A percentile compares a stretch with the other conserved stretches of the same genome.
Evolutionary conservation across 257 asterid species (phyloP).

Genomic region (Craterostigma plantagineum): DNA sequence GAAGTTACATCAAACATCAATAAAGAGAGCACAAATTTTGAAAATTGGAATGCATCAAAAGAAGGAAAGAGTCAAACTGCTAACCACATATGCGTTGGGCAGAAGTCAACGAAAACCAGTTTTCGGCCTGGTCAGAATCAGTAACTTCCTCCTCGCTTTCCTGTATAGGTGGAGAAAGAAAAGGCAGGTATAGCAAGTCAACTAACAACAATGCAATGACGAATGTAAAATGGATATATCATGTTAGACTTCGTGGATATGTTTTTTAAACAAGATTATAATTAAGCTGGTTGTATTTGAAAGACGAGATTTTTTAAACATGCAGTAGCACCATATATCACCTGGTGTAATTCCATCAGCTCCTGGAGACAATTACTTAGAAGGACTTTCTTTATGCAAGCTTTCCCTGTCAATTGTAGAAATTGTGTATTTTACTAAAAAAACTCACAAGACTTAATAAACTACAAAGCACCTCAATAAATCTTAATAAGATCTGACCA

Average conservation of each 20-base stretch:
- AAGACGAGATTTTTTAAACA: no score
- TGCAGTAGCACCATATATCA: no score
- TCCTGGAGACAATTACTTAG: constrained; percentile 98
- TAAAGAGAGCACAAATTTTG: no score
- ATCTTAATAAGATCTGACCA: constrained; percentile 4
- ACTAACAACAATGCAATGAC: constrained; percentile 8
- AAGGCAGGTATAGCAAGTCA: constrained; percentile 7
- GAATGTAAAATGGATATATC: no score
- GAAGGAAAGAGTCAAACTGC: constrained; percentile 10
- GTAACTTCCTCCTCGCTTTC: constrained; percentile 98
- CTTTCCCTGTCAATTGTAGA: constrained; percentile 53
- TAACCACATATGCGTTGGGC: constrained; percentile 95
- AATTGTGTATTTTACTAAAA: constrained; percentile 6
- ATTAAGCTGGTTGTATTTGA: no score
- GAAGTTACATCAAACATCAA: no score
- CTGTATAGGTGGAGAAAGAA: constrained; percentile 19
- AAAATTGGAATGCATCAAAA: no score
- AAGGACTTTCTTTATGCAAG: constrained; percentile 92
- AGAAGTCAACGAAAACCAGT: constrained; percentile 96
- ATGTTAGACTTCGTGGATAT: no score
- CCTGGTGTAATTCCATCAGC: constrained; percentile 99
- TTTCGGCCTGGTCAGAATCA: constrained; percentile 97
- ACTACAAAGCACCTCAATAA: neutral
- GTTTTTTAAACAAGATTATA: no score
- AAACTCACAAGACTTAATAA: neutral